Percentiles rank a stretch among this genome's conserved stretches.
Evolutionary conservation across 441 rosid species (phyloP).

Genomic region (Breynia disticha): DNA sequence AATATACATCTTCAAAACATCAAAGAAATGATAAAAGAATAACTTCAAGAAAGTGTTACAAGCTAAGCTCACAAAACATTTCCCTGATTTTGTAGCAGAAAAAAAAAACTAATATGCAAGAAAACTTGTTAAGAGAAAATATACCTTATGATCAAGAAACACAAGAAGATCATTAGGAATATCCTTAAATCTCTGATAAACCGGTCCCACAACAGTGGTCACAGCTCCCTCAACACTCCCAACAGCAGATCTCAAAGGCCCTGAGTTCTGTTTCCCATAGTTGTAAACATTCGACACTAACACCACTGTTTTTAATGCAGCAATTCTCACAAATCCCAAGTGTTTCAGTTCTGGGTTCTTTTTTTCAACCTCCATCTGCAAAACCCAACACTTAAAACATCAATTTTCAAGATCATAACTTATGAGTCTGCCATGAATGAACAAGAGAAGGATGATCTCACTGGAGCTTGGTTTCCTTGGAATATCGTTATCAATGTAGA

Average conservation of each 20-base stretch:
- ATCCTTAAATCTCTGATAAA: constrained; percentile 43
- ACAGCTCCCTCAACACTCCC: constrained; percentile 61
- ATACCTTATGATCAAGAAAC: constrained; percentile 65
- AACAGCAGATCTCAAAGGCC: constrained; percentile 60
- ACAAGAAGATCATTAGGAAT: constrained; percentile 58
- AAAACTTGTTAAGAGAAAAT: not conserved
- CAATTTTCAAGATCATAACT: not conserved
- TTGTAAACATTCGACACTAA: constrained; percentile 51
- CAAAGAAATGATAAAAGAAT: not conserved
- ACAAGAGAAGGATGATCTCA: too few species aligned
- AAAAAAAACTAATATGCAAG: too few species aligned
- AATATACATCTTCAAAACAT: not conserved
- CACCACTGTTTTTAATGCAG: constrained; percentile 43
- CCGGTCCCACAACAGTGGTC: constrained; percentile 56
- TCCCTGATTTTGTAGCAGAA: too few species aligned
- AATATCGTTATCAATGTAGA: too few species aligned
- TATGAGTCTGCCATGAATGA: not conserved
- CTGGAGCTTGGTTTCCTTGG: too few species aligned
- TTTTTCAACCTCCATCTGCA: constrained; percentile 40
- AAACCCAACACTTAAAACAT: not conserved
- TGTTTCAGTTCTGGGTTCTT: constrained; percentile 46
- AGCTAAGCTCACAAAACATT: too few species aligned
- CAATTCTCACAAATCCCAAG: constrained; percentile 49
- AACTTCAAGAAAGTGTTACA: too few species aligned
- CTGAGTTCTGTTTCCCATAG: constrained; percentile 68